phyloP scores from a whole-genome alignment of 2,329 filamentous ascomycete genomes.

The Fusarium mangiferae region DNA sequence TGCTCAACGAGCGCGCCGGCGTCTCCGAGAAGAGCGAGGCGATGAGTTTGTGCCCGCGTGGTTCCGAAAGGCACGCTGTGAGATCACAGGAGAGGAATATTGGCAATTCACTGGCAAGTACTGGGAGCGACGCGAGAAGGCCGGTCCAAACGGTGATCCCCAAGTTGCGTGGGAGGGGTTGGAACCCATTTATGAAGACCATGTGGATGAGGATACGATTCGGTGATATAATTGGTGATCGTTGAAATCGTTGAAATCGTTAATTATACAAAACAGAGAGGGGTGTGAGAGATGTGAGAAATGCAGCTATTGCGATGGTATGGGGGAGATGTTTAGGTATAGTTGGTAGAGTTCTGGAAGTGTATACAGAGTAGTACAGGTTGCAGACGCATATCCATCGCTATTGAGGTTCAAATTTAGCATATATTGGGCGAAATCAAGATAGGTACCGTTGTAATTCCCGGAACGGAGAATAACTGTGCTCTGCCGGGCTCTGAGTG shows the following conservation, averaged over 20 bases:
- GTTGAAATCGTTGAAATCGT: not conserved
- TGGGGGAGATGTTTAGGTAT: not conserved
- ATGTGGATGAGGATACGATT: conserved; percentile 25
- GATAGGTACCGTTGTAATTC: not conserved
- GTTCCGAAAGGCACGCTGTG: conserved; percentile 80
- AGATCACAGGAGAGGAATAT: conserved; percentile 86
- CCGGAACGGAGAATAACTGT: conserved; percentile 6
- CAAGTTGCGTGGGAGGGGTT: conserved; percentile 72
- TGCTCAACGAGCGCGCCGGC: conserved; percentile 81
- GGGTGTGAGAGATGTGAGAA: too few relatives aligned
- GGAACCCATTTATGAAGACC: conserved; percentile 76
- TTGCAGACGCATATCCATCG: not conserved
- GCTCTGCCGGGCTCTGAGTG: conserved; percentile 15
- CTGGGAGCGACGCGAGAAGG: conserved; percentile 79
- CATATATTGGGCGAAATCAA: not conserved
- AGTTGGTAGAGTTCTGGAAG: not conserved
- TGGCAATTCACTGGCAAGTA: conserved; percentile 93
- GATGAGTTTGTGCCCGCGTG: conserved; percentile 87
- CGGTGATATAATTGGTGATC: conserved; percentile 2
- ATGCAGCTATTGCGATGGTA: not conserved
- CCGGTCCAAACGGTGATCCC: conserved; percentile 66
- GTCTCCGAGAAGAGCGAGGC: conserved; percentile 78
- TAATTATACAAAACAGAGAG: conserved; percentile 4
- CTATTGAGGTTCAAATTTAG: not conserved
- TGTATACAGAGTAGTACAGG: conserved; percentile 1